Conservation (phyloP, 2,329 filamentous ascomycete genomes). For the Cytospora chrysosperma region DNA sequence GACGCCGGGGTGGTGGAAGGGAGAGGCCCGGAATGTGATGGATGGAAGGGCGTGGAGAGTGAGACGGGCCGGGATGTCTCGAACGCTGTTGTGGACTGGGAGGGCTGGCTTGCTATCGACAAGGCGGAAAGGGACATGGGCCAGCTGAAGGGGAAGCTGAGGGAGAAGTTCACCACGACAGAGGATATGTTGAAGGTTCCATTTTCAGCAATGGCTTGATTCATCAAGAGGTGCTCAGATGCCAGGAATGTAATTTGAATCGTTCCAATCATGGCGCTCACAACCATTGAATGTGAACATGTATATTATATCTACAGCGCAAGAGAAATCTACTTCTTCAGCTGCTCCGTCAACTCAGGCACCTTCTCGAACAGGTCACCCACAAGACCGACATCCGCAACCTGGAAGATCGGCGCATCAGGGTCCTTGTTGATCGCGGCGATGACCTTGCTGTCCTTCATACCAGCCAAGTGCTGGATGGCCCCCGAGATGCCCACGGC, state of each 20-base stretch:
- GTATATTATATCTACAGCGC: slow-evolving; percentile 4
- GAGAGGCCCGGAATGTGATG: slow-evolving; percentile 36
- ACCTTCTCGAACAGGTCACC: slow-evolving; percentile 95
- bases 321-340: slow-evolving; percentile 57
- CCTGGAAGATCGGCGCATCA: slow-evolving; percentile 97
- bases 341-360: slow-evolving; percentile 92
- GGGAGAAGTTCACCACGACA: slow-evolving; percentile 66
- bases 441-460: slow-evolving; percentile 99
- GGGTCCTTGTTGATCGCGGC: slow-evolving; percentile 97
- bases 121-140: slow-evolving; percentile 70
- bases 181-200: slow-evolving; percentile 52
- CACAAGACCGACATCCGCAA: slow-evolving; percentile 93
- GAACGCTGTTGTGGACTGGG: slow-evolving; percentile 63
- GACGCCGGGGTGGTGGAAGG: slow-evolving; percentile 18
- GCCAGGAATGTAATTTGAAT: neutral
- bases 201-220: slow-evolving; percentile 6
- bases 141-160: slow-evolving; percentile 65
- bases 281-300: neutral
- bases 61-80: slow-evolving; percentile 46
- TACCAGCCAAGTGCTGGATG: slow-evolving; percentile 96
- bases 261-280: neutral
- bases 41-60: slow-evolving; percentile 74
- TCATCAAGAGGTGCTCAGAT: neutral
- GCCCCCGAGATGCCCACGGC: slow-evolving; percentile 95
- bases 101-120: slow-evolving; percentile 83